phyloP scores from a whole-genome alignment of 108 stramenopile species.

The Bacterosira constricta region DNA sequence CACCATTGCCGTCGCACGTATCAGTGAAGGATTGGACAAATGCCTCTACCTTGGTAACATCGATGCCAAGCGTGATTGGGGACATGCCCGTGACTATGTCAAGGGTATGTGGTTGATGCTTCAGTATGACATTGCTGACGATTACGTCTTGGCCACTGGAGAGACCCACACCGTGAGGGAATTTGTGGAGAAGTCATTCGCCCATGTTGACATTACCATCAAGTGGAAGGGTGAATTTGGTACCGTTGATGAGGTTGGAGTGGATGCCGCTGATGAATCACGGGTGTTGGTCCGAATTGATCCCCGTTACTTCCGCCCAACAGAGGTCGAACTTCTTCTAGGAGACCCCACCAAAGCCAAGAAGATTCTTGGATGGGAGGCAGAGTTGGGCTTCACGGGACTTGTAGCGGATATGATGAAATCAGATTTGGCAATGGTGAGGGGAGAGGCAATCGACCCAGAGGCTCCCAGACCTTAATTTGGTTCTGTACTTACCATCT shows the following conservation, averaged over 20 bases:
- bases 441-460: conserved; percentile 60
- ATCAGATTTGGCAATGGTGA: conserved; percentile 88
- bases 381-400: conserved; percentile 79
- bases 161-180: conserved; percentile 97
- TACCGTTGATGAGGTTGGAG: conserved; percentile 93
- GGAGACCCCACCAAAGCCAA: conserved; percentile 97
- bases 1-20: conserved; percentile 92
- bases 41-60: conserved; percentile 95
- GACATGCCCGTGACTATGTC: conserved; percentile 98
- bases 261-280: conserved; percentile 83
- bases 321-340: conserved; percentile 97
- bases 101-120: conserved; percentile 99
- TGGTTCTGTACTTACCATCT: not conserved
- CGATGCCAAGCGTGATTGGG: conserved; percentile 99
- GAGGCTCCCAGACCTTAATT: conserved; percentile 43
- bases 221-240: conserved; percentile 92
- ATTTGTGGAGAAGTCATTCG: conserved; percentile 96
- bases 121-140: conserved; percentile 93
- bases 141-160: conserved; percentile 98
- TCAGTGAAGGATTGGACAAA: conserved; percentile 86
- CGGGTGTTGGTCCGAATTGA: conserved; percentile 93
- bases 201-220: conserved; percentile 79
- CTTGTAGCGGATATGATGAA: conserved; percentile 97
- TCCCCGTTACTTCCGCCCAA: conserved; percentile 98
- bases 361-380: conserved; percentile 90